Evolutionary conservation across 2,329 filamentous ascomycete species (phyloP).

Genomic region (Pochonia chlamydosporia): DNA sequence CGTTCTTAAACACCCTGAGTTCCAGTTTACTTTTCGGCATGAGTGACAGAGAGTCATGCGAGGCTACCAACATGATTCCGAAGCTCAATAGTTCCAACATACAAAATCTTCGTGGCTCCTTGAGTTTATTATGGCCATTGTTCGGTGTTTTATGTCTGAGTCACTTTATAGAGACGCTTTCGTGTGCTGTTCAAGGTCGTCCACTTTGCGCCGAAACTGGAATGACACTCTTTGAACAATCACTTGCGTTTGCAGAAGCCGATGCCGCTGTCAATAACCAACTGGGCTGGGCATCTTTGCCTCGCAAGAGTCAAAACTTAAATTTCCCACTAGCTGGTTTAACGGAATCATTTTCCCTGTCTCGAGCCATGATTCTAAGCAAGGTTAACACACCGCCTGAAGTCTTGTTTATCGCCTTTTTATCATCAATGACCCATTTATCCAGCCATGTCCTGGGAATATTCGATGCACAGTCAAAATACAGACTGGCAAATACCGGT

Average conservation of each 20-base stretch:
- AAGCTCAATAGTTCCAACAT: conserved; percentile 41
- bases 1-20: conserved; percentile 66
- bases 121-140: conserved; percentile 69
- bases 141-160: conserved; percentile 67
- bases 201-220: conserved; percentile 78
- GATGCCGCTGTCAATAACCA: conserved; percentile 81
- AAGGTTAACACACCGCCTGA: conserved; percentile 86
- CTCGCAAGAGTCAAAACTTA: conserved; percentile 37
- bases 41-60: conserved; percentile 68
- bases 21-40: conserved; percentile 68
- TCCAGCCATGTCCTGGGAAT: conserved; percentile 79
- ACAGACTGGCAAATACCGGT: conserved; percentile 78
- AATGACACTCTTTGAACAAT: conserved; percentile 96
- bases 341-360: conserved; percentile 41
- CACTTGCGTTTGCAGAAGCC: conserved; percentile 90
- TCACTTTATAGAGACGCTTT: conserved; percentile 84
- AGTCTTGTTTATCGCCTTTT: conserved; percentile 75
- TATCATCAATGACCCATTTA: conserved; percentile 86
- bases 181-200: conserved; percentile 81
- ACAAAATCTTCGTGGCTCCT: conserved; percentile 64
- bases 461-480: conserved; percentile 70
- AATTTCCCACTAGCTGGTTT: conserved; percentile 16
- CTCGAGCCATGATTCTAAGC: conserved; percentile 63
- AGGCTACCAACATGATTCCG: conserved; percentile 65
- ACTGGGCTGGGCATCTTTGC: conserved; percentile 63